Base-by-base conservation (phyloP, 257 asterid genomes). In the Nicotiana benthamiana region DNA sequence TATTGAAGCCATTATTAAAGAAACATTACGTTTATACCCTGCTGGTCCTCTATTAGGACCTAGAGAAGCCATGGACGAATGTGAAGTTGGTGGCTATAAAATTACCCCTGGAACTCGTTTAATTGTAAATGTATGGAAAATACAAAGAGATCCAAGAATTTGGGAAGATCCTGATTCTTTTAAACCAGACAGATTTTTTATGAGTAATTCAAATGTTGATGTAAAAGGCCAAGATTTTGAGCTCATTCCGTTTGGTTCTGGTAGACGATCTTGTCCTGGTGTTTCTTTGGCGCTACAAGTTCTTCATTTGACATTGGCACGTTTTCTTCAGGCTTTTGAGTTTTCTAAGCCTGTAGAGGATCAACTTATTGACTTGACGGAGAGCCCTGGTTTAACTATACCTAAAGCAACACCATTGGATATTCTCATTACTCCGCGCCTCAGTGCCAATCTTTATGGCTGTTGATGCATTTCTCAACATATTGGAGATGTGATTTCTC, bases 161-260 rank as follows among this genome's bases (percentile, higher is more conserved):
- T 92, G 97, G 97, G 10, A 16, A 1, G 86, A 89, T 13, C 91
- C 94, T 3, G 24, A 24, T 8, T 82, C 78, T 28, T 92, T 90
- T 27, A 80, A 27, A 28, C 94, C 94, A 0, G 93, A 89, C 62
- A 89, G 97, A 56, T 90, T 92, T 59, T 79, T 92, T 0, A 85
- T 83, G 0, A 68, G 61, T 11, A 80, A 87, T 18, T 87, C 68
- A 81, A 85, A 86, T 26, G 48, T 86, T 6, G 89, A 88, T 64
- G 86, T 83, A 10, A 84, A 57, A 6, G 91, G 91, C 0, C 65
- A 74, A 0, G 83, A 90, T 36, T 90, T 87, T 60, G 91, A 87
- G 67, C 77, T 88, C 78, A 79, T 91, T 12, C 91, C 96, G 0
- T 91, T 91, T 81, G 89, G 95, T 3, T 87, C 85, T 0, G 95